phyloP scores from a whole-genome alignment of 352 stramenopile species.

The Phytopythium chamaehyphon region DNA sequence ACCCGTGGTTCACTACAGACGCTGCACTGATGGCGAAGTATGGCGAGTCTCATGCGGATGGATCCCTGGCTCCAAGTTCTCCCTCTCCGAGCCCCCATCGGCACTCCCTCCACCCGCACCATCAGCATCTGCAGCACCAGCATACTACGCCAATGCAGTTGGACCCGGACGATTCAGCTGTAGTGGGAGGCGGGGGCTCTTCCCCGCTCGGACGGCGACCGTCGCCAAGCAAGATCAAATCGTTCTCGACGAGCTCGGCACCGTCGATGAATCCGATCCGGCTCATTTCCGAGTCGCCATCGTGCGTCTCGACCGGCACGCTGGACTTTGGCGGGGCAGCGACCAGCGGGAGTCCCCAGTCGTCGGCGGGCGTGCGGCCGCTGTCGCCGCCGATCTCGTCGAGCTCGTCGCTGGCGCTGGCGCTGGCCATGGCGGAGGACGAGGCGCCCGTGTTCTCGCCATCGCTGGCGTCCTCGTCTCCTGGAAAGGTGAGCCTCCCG shows the following conservation, averaged over 20 bases:
- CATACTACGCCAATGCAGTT: neutral
- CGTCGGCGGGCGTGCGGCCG: constrained; percentile 9
- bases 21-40: neutral
- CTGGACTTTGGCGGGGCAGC: neutral
- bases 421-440: constrained; percentile 4
- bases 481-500: constrained; percentile 38
- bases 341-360: neutral
- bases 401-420: constrained; percentile 6
- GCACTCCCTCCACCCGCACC: neutral
- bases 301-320: neutral
- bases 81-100: neutral
- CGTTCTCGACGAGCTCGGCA: constrained; percentile 2
- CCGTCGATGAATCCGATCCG: constrained; percentile 4
- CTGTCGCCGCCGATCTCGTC: constrained; percentile 11
- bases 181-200: neutral
- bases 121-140: constrained; percentile 5
- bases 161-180: neutral
- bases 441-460: neutral
- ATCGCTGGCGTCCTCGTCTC: neutral
- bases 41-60: neutral
- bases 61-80: neutral
- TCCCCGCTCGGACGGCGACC: constrained; percentile 2
- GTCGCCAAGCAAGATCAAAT: constrained; percentile 17
- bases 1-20: constrained; percentile 37
- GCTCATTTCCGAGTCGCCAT: neutral